Evolutionary conservation across 73 alveolate genomes (phyloP), one percentile per base, ranked within the genome.

Genomic region (Stentor coeruleus): DNA sequence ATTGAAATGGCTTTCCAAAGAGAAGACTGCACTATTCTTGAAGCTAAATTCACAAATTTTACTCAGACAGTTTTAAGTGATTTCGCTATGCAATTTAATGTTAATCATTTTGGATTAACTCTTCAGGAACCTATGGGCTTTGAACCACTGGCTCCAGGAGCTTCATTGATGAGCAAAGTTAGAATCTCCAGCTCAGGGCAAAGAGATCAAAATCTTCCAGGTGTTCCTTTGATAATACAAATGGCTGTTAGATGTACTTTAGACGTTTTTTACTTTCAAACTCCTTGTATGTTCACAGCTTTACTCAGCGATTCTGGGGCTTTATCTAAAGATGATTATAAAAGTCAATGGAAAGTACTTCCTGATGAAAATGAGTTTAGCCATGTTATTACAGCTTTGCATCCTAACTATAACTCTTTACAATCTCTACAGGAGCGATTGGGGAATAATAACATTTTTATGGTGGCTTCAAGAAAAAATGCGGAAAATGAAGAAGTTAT

Each of bases 241-340:
- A 84, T 91, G 36, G 98, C 96, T 11, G 83, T 94, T 39, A 94
- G 94, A 75, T 88, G 96, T 76, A 83, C 84, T 82, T 39, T 90
- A 57, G 96, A 94, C 83, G 87, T 87, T 39, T 94, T 87, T 91
- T 91, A 92, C 82, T 94, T 94, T 88, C 83, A 90, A 39, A 73
- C 90, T 39, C 98, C 98, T 3, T 79, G 87, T 55, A 86, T 31
- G 1, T 57, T 57, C 35, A n/a, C 15, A 57, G 73, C 3, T 31
- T 20, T 57, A 20, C 35, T 20, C 2, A n/a, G 35, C 28, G 15
- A n/a, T 0, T 57, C 15, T 57, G 15, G 35, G 28, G 28, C 73
- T 31, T 57, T 20, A 1, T 31, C n/a, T n/a, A n/a, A n/a, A n/a
- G 28, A 2, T 31, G 15, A 2, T 20, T 57, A 1, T 31, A 57